Evolutionary conservation across 2,329 filamentous ascomycete genomes (phyloP), one percentile per base, ranked within the genome.

Genomic region (Stagonosporopsis cucurbitacearum): DNA sequence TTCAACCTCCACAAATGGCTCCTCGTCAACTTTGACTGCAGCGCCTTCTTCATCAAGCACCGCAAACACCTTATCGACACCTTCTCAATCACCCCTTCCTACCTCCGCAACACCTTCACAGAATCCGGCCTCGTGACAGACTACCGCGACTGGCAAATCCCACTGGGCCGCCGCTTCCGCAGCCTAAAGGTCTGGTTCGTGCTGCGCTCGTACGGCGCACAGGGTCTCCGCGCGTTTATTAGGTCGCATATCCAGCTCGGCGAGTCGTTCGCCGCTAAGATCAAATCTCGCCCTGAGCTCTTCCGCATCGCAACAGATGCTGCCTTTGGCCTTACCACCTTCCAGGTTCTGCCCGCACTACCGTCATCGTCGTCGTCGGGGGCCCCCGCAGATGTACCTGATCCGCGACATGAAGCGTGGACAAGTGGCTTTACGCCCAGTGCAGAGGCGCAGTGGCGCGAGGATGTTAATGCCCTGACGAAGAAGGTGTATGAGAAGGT

Each of bases 1-100:
- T 86, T 94, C 80, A 98, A 97, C 80, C 90, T 96, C 85, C 93
- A 97, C 82, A 98, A 98, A 80, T 97, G 94, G 94, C 82, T 97
- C 43, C 86, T 97, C 17, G 92, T 92, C 54, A 96, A 96, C 77
- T 97, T 97, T 69, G 94, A 98, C 69, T 85, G 85, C 55, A 67
- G 89, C 50, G 89, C 89, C 63, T 83, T 96, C 41, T 98, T 86
- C 77, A 87, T 97, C 44, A 87, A 88, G 60, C 83, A 88, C 67
- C 85, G 93, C 15, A 79, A 81, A 50, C 87, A 92, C 77, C 84
- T 98, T n/a, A 91, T 89, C 39, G 83, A 88, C 58, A 90, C 92
- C 0, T 83, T 96, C 37, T 88, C 86, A 70, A 89, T 95, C 71
- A 88, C 88, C 15, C 91, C 91, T 0, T 84, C 88, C 4, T 97